Conservation (phyloP, 345 rosid species). For the Aquilaria sinensis region DNA sequence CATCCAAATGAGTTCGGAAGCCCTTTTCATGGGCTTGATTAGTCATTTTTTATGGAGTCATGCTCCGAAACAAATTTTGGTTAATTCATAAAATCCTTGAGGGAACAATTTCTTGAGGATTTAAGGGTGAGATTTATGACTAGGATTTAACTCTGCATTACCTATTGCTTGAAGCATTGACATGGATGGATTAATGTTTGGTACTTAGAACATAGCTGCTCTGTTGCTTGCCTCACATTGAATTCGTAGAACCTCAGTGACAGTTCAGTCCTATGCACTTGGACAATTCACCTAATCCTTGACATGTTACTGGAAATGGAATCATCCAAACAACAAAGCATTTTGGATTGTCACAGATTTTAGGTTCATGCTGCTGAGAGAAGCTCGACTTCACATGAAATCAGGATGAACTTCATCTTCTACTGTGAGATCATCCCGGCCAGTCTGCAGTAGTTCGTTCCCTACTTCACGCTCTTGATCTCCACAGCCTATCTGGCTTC, state of each 20-base stretch:
- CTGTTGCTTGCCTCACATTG: too few species aligned
- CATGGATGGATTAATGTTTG: too few species aligned
- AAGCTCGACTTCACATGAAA: conserved; percentile 30
- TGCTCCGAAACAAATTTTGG: conserved; percentile 3
- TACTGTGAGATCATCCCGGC: conserved; percentile 26
- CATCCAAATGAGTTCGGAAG: neutral
- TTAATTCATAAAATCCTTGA: neutral
- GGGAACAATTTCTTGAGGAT: conserved; percentile 3
- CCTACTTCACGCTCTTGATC: conserved; percentile 11
- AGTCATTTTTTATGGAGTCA: conserved; percentile 1
- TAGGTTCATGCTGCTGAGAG: neutral
- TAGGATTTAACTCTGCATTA: neutral
- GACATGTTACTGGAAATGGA: too few species aligned
- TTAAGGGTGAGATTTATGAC: neutral
- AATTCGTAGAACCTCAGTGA: too few species aligned
- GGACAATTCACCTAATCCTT: too few species aligned
- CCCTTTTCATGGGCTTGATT: conserved; percentile 15
- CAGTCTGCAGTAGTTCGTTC: conserved; percentile 17
- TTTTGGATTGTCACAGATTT: too few species aligned
- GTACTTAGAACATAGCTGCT: too few species aligned
- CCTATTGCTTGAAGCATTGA: neutral
- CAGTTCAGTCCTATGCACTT: too few species aligned
- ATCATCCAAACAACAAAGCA: too few species aligned
- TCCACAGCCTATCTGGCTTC: conserved; percentile 1
- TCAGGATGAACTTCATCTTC: conserved; percentile 78